phyloP scores from a whole-genome alignment of 2,329 filamentous ascomycete genomes.

The Dothidotthia symphoricarpi region DNA sequence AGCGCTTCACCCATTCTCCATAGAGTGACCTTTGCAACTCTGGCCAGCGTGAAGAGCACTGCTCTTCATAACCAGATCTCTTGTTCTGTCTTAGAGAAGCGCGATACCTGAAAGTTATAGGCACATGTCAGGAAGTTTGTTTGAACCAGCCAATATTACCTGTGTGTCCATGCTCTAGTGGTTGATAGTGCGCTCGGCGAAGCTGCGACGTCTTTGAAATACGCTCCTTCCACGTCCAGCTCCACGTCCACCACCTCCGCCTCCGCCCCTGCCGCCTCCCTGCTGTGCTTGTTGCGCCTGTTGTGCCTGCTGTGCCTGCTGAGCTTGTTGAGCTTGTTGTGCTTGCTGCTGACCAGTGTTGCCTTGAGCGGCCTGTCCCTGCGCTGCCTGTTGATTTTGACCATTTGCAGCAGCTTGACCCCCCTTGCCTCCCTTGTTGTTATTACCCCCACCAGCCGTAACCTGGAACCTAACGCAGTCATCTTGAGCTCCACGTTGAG shows the following conservation, averaged over 20 bases:
- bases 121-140: slow-evolving; percentile 30
- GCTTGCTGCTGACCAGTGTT: slow-evolving; percentile 7
- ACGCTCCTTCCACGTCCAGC: slow-evolving; percentile 20
- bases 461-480: slow-evolving; percentile 55
- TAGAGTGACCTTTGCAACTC: slow-evolving; percentile 27
- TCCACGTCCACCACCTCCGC: slow-evolving; percentile 15
- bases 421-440: slow-evolving; percentile 2
- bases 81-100: no score
- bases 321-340: slow-evolving; percentile 15
- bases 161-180: slow-evolving; percentile 13
- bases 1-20: slow-evolving; percentile 35
- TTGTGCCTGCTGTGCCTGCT: slow-evolving; percentile 17
- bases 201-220: no score
- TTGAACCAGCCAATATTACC: slow-evolving; percentile 25
- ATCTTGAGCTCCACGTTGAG: slow-evolving; percentile 55
- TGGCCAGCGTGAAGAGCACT: slow-evolving; percentile 20
- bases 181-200: no score
- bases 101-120: no score
- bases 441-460: slow-evolving; percentile 5
- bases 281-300: slow-evolving; percentile 10
- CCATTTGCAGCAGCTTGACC: slow-evolving; percentile 3
- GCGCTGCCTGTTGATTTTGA: slow-evolving; percentile 3
- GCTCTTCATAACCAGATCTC: no score
- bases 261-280: slow-evolving; percentile 7
- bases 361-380: slow-evolving; percentile 4